These are phyloP conservation scores for Syzygium syzygioides DNA, from an alignment of 441 rosid species.

Conservation along the genomic window DNA sequence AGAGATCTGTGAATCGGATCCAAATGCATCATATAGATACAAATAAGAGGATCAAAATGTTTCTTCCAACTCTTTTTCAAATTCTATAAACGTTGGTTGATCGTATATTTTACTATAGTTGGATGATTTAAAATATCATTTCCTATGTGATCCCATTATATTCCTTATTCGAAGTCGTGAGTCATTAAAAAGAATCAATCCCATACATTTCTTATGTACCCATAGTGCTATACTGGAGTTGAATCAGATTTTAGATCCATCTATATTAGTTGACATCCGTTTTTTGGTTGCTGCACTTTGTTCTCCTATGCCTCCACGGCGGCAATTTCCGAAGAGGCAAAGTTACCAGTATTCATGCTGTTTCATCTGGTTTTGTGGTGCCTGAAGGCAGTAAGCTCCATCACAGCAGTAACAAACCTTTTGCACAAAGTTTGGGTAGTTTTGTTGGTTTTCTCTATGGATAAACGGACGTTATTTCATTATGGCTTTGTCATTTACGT, in stretches of 20 bases:
- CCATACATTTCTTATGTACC: neutral
- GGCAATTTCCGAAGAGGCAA: neutral
- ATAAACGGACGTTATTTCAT: neutral
- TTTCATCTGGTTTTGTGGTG: neutral
- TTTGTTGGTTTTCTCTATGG: neutral
- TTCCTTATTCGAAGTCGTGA: accelerated
- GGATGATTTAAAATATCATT: neutral
- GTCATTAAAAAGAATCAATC: accelerated
- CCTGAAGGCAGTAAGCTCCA: neutral
- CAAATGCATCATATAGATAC: neutral
- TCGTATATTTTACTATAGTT: neutral
- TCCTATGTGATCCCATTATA: neutral
- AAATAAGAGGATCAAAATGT: neutral
- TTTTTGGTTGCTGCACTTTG: conserved; percentile 8
- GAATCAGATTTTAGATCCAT: neutral
- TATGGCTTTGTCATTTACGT: accelerated
- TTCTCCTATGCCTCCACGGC: neutral
- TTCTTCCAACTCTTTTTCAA: neutral
- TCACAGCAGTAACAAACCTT: neutral
- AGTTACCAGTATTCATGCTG: neutral
- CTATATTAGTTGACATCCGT: neutral
- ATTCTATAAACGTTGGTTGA: neutral
- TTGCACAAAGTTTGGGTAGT: neutral
- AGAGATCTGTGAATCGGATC: neutral
- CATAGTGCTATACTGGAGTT: neutral